These are phyloP conservation scores for Yamadazyma sp. DNA, from an alignment of 805 yeast genomes.

Conservation along the genomic window DNA sequence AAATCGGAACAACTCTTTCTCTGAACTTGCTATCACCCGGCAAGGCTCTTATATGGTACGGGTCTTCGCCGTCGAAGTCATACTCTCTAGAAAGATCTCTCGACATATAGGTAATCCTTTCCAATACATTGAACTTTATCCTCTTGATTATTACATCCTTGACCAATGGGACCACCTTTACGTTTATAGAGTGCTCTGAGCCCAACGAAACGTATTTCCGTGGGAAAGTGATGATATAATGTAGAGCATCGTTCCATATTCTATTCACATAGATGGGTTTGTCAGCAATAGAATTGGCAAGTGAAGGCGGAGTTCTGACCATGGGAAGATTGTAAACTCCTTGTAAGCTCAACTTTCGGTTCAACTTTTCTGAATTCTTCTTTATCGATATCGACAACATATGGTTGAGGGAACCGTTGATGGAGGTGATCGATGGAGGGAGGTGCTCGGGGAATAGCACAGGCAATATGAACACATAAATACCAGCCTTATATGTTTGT, in stretches of 20 bases:
- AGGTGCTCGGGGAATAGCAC: slow-evolving; percentile 57
- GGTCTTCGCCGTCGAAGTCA: slow-evolving; percentile 42
- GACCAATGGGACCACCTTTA: slow-evolving; percentile 65
- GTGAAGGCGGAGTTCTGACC: slow-evolving; percentile 56
- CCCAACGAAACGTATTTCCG: slow-evolving; percentile 67
- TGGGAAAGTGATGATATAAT: slow-evolving; percentile 71
- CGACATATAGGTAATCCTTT: slow-evolving; percentile 62
- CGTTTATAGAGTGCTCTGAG: slow-evolving; percentile 55
- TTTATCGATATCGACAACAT: slow-evolving; percentile 39
- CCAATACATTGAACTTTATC: slow-evolving; percentile 63
- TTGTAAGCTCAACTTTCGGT: slow-evolving; percentile 33
- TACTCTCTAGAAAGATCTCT: slow-evolving; percentile 44
- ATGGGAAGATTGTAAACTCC: slow-evolving; percentile 43
- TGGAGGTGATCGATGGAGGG: slow-evolving; percentile 59
- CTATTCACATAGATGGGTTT: slow-evolving; percentile 77
- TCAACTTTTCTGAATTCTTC: slow-evolving; percentile 33
- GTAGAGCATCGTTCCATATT: slow-evolving; percentile 69
- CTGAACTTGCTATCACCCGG: slow-evolving; percentile 20
- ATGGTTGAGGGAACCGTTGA: slow-evolving; percentile 51
- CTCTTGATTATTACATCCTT: slow-evolving; percentile 64
- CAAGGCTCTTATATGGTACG: slow-evolving; percentile 20
- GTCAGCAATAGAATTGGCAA: slow-evolving; percentile 57
- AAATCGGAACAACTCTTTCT: slow-evolving; percentile 57
- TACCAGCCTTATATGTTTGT: slow-evolving; percentile 55
- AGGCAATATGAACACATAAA: slow-evolving; percentile 68